phyloP scores from a whole-genome alignment of 108 stramenopile genomes.

The Nannochloropsis oceanica region DNA sequence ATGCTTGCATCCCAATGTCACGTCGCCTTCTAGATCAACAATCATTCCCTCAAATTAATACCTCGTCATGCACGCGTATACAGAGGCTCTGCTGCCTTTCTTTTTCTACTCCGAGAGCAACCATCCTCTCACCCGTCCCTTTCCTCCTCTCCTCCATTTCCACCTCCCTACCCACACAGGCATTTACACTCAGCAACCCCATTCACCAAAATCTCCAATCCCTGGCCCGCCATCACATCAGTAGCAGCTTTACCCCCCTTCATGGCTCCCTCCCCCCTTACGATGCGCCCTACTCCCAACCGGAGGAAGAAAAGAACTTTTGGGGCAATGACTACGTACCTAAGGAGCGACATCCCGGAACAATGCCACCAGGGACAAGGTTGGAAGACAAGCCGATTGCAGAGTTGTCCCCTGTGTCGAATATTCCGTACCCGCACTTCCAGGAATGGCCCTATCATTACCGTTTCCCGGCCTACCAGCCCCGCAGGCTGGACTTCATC shows the following conservation, averaged over 20 bases:
- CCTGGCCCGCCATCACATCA: background rate
- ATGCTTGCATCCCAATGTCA: too few relatives aligned
- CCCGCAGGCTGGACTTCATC: background rate
- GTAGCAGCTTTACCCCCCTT: background rate
- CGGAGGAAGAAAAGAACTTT: background rate
- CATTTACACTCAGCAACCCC: background rate
- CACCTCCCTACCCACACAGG: background rate
- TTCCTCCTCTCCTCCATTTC: too few relatives aligned
- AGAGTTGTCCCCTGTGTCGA: background rate
- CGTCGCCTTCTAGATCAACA: too few relatives aligned
- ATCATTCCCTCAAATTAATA: too few relatives aligned
- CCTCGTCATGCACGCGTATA: too few relatives aligned
- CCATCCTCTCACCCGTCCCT: too few relatives aligned
- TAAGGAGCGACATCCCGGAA: background rate
- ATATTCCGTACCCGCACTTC: background rate
- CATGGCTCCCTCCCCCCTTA: background rate
- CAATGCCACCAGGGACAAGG: background rate
- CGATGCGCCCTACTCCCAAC: background rate
- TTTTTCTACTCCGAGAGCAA: too few relatives aligned
- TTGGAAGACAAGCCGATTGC: background rate
- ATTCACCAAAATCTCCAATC: background rate
- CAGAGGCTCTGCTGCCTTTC: too few relatives aligned
- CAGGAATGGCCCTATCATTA: background rate
- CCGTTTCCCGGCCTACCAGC: background rate
- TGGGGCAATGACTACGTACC: background rate